phyloP scores from a whole-genome alignment of 805 yeast genomes.

The Saccharomycopsis capsularis region DNA sequence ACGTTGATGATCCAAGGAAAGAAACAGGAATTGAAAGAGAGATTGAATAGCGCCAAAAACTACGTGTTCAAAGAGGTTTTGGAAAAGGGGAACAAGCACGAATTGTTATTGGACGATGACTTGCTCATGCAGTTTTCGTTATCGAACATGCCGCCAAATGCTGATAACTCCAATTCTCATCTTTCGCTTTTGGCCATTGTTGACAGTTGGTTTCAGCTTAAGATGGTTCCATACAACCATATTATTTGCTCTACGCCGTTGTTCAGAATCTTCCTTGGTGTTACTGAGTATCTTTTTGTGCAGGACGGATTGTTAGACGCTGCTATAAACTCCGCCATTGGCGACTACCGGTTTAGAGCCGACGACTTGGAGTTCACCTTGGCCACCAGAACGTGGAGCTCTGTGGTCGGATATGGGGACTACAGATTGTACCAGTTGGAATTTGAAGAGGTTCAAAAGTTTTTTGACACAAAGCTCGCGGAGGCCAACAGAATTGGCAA shows the following conservation, averaged over 20 bases:
- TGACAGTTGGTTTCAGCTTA: conserved; percentile 83
- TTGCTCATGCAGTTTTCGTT: conserved; percentile 75
- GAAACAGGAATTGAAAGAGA: conserved; percentile 45
- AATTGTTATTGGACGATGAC: conserved; percentile 67
- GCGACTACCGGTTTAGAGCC: conserved; percentile 61
- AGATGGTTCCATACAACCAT: conserved; percentile 91
- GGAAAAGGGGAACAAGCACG: conserved; percentile 39
- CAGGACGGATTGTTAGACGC: conserved; percentile 77
- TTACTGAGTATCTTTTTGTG: conserved; percentile 84
- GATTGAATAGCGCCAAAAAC: conserved; percentile 61
- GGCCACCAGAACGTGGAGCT: conserved; percentile 85
- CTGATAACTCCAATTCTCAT: conserved; percentile 71
- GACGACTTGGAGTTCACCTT: conserved; percentile 91
- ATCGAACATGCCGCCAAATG: conserved; percentile 58
- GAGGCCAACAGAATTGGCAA: conserved; percentile 88
- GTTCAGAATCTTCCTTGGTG: conserved; percentile 89
- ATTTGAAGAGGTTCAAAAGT: conserved; percentile 76
- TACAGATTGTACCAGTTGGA: conserved; percentile 62
- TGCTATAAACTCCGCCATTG: conserved; percentile 64
- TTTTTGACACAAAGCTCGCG: conserved; percentile 77
- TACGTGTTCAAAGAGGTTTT: conserved; percentile 65
- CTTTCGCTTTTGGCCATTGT: conserved; percentile 83
- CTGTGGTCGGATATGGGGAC: conserved; percentile 67
- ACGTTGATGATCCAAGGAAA: conserved; percentile 73
- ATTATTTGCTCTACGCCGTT: conserved; percentile 94